Evolutionary conservation across 2,329 filamentous ascomycete species (phyloP), one percentile per base, ranked within the genome.

Genomic region (Xylariomycetidae sp.): DNA sequence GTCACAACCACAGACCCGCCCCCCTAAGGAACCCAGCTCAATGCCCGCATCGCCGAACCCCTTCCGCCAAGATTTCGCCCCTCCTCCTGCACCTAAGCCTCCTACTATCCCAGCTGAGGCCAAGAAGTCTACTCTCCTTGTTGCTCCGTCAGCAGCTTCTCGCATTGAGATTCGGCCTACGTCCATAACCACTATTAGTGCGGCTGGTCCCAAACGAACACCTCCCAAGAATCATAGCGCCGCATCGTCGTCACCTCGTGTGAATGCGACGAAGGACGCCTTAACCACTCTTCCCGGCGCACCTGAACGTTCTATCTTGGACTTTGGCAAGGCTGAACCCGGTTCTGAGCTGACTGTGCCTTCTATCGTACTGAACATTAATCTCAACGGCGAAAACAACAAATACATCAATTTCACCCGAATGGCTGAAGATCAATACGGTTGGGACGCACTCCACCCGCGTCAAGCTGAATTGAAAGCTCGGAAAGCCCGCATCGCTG

Each of bases 331-430:
- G 46, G 72, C 66, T 2, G 68, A 70, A 32, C 73, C 72, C 3
- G 77, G 76, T 18, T 72, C 78, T 30, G 78, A 83, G 44, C 58
- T 66, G 3, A 60, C 68, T 37, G 77, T 75, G 3, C 88, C 80
- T 25, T 94, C 80, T 4, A 95, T 98, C 42, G 76, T 94, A 33
- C 73, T 98, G 13, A 81, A 85, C 35, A 82, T 98, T 37, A 80
- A 85, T 0, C 72, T 98, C 25, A 77, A 82, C 5, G 86, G 88
- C 25, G 80, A 86, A 49, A 83, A 78, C 22, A 95, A 95, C 58
- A 88, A 90, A 46, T 90, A 94, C 41, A 80, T 98, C 63, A 97
- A 97, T 59, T 96, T 97, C 46, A 89, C 90, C 52, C 86, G 88
- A 27, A 72, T 97, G 61, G 92, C 94, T 9, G 88, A 95, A 61